A percentile compares a stretch with the other conserved stretches of the same genome.
Conservation (phyloP, 1,284 basidiomycete species). For the Boletus hoseneyae region DNA sequence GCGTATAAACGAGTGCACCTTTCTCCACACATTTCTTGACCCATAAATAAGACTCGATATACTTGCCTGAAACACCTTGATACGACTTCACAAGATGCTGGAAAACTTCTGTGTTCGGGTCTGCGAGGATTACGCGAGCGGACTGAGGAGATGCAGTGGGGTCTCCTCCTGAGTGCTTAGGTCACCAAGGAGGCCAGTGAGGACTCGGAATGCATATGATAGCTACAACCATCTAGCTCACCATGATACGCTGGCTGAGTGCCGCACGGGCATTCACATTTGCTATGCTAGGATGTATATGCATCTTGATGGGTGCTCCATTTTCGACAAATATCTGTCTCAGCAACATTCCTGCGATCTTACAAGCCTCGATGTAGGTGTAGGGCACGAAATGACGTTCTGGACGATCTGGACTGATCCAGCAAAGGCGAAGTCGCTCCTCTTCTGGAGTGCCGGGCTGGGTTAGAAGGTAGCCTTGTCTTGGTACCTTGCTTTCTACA, state of each 20-base stretch:
- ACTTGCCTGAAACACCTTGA: constrained; percentile 62
- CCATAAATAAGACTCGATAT: constrained; percentile 76
- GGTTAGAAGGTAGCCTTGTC: constrained; percentile 69
- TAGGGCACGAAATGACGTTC: constrained; percentile 74
- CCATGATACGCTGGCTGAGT: constrained; percentile 64
- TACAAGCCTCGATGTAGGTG: constrained; percentile 75
- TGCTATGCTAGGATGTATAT: constrained; percentile 73
- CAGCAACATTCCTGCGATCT: constrained; percentile 62
- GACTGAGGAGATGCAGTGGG: constrained; percentile 60
- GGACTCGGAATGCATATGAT: not conserved
- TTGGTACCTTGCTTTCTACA: constrained; percentile 72
- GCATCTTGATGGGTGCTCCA: constrained; percentile 62
- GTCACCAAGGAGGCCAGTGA: not conserved
- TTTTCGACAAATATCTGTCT: constrained; percentile 71
- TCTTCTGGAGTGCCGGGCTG: constrained; percentile 64
- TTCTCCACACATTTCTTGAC: constrained; percentile 75
- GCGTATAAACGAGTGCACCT: constrained; percentile 59
- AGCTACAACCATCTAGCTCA: constrained; percentile 32
- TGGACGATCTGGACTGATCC: constrained; percentile 62
- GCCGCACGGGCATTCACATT: constrained; percentile 65
- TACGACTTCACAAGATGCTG: constrained; percentile 65
- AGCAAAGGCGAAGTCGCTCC: constrained; percentile 66
- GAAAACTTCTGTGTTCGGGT: constrained; percentile 70
- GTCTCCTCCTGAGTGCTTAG: constrained; percentile 73
- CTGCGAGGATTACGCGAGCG: constrained; percentile 71